These are phyloP conservation scores for Xanthoconium separans DNA, from an alignment of 1,284 basidiomycete species.

Conservation along the genomic window DNA sequence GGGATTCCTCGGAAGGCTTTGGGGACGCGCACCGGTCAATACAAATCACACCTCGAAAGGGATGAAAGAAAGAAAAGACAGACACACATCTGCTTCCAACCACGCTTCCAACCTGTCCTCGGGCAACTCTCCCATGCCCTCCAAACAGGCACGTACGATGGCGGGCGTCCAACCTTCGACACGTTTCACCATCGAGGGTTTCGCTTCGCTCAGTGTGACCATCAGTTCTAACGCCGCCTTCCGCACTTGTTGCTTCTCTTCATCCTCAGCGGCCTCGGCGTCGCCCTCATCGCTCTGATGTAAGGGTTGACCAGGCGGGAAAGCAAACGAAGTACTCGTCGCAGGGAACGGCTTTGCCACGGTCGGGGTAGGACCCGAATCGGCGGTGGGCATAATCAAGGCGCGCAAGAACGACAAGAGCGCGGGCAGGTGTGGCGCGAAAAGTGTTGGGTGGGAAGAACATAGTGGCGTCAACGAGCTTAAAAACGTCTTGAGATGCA, in stretches of 20 bases:
- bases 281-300: constrained; percentile 32
- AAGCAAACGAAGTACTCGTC: constrained; percentile 45
- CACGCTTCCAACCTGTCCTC: constrained; percentile 60
- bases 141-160: constrained; percentile 69
- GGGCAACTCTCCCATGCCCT: constrained; percentile 78
- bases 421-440: constrained; percentile 61
- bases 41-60: neutral
- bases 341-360: constrained; percentile 62
- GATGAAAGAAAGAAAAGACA: neutral
- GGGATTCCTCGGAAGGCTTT: constrained; percentile 65
- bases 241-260: constrained; percentile 58
- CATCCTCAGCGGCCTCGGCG: constrained; percentile 45
- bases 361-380: constrained; percentile 75
- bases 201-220: constrained; percentile 70
- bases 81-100: constrained; percentile 71
- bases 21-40: constrained; percentile 4
- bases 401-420: constrained; percentile 66
- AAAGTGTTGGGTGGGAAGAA: constrained; percentile 61
- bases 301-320: constrained; percentile 43
- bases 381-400: constrained; percentile 59
- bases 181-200: constrained; percentile 65
- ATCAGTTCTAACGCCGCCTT: constrained; percentile 73
- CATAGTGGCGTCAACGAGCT: constrained; percentile 72
- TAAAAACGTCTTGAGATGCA: constrained; percentile 62
- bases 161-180: constrained; percentile 65